These are phyloP conservation scores for Domatiomyces globalis DNA, from an alignment of 2,329 filamentous ascomycete genomes.

Conservation along the genomic window DNA sequence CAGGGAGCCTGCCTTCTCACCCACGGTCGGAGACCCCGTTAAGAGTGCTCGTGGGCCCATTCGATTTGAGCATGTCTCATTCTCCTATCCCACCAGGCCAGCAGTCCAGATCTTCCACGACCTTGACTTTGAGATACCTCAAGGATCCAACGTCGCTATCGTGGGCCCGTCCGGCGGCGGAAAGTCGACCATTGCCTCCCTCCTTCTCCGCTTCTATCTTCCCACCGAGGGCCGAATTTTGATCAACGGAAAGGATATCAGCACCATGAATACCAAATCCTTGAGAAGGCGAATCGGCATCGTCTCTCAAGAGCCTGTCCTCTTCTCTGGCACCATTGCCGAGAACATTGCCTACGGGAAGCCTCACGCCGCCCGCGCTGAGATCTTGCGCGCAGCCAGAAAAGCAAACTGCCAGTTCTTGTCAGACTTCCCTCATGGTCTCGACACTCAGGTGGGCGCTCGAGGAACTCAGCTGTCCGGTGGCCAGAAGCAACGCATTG, in stretches of 20 bases:
- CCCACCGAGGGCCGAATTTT: constrained; percentile 62
- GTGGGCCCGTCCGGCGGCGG: constrained; percentile 92
- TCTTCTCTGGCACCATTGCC: constrained; percentile 65
- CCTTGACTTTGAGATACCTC: constrained; percentile 77
- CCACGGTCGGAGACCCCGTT: constrained; percentile 68
- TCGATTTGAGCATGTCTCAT: constrained; percentile 69
- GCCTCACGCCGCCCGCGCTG: constrained; percentile 59
- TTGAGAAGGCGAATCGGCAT: constrained; percentile 83
- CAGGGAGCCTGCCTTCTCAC: constrained; percentile 68
- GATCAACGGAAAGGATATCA: constrained; percentile 74
- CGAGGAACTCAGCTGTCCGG: constrained; percentile 87
- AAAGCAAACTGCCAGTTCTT: constrained; percentile 96
- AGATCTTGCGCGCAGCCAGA: constrained; percentile 74
- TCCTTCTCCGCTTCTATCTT: constrained; percentile 82
- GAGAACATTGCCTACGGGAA: constrained; percentile 87
- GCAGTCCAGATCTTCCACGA: constrained; percentile 84
- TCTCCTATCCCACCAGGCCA: constrained; percentile 86
- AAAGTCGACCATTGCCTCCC: constrained; percentile 88
- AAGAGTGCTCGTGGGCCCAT: constrained; percentile 77
- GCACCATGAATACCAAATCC: constrained; percentile 82
- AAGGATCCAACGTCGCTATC: constrained; percentile 88
- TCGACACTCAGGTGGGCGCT: constrained; percentile 86
- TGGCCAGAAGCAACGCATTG: constrained; percentile 94
- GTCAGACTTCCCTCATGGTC: constrained; percentile 84
- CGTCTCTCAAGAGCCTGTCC: constrained; percentile 87